Base-by-base conservation (phyloP, 2,329 filamentous ascomycete species). In the Hypoxylon sp. region DNA sequence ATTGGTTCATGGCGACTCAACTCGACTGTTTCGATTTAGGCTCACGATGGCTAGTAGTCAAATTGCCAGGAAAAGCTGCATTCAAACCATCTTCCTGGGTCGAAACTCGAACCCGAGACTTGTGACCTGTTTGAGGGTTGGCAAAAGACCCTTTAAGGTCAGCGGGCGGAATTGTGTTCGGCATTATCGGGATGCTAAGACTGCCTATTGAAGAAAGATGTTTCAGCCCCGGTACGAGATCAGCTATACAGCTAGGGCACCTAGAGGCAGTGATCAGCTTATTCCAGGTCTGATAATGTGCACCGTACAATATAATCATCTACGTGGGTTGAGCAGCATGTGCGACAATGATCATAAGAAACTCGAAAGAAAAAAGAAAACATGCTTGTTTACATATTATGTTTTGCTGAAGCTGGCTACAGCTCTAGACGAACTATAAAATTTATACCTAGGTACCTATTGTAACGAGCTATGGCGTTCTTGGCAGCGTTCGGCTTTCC, bases 41-140 rank as follows among this genome's bases (percentile, higher is more conserved):
- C 50, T 56, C 60, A 35, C 40, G 33, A 46, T 35, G n/a, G 55
- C 35, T 25, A 42, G 30, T 31, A 57, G 42, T 53, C 20, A 53
- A 33, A 35, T 20, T 30, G 14, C 6, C 51, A 14, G 30, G 50
- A 4, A 61, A 48, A 48, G n/a, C 37, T 50, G 40, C 11, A 44
- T 44, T 37, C 48, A 50, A 56, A 6, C 40, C 42, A 54, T 25
- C 33, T 50, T 54, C 42, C 33, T 64, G 49, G 35, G 31, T 64
- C 62, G 56, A 65, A 61, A 65, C 63, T 56, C 40, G 55, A 60
- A 64, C 27, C 58, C 46, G 61, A 63, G 51, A 61, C 48, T 51
- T 61, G 33, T n/a, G 37, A 56, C 60, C 50, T 50, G 60, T 62
- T 62, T 62, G 60, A 62, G 60, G 51, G 42, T 42, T 40, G 51